phyloP scores from a whole-genome alignment of 108 stramenopile genomes.

The Stephanodiscus triporus region DNA sequence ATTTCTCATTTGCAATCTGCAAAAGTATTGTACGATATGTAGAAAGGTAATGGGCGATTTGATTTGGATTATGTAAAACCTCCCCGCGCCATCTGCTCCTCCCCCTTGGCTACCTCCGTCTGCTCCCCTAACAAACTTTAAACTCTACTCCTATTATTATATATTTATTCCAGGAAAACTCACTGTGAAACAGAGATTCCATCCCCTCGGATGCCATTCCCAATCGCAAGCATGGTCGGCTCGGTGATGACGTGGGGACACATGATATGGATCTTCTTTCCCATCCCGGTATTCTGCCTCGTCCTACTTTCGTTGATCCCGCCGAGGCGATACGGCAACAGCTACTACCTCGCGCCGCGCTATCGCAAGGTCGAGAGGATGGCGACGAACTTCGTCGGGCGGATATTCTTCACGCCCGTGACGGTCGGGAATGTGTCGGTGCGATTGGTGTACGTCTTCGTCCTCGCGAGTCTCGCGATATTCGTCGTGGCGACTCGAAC shows the following conservation, averaged over 20 bases:
- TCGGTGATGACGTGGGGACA: constrained; percentile 50
- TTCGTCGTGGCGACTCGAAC: constrained; percentile 24
- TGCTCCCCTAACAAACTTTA: too few species aligned
- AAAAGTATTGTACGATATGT: too few species aligned
- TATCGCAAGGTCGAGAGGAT: constrained; percentile 27
- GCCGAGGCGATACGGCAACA: background rate
- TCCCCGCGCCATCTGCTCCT: too few species aligned
- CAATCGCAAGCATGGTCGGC: background rate
- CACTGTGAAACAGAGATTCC: too few species aligned
- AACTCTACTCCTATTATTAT: too few species aligned
- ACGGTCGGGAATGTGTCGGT: constrained; percentile 30
- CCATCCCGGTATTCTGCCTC: constrained; percentile 46
- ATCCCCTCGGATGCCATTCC: background rate
- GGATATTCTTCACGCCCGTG: constrained; percentile 49
- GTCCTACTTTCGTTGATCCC: constrained; percentile 30
- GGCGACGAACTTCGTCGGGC: constrained; percentile 33
- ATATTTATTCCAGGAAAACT: too few species aligned
- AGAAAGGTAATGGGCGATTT: too few species aligned
- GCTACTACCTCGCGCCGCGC: background rate
- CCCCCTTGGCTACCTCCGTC: too few species aligned
- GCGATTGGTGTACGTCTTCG: constrained; percentile 44
- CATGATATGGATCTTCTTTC: constrained; percentile 50
- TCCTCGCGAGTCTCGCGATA: constrained; percentile 29
- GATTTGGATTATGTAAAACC: too few species aligned
- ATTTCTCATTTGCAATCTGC: too few species aligned